Evolutionary conservation across 1,284 basidiomycete species (phyloP), one percentile per base, ranked within the genome.

Genomic region (Ganoderma lucidum): DNA sequence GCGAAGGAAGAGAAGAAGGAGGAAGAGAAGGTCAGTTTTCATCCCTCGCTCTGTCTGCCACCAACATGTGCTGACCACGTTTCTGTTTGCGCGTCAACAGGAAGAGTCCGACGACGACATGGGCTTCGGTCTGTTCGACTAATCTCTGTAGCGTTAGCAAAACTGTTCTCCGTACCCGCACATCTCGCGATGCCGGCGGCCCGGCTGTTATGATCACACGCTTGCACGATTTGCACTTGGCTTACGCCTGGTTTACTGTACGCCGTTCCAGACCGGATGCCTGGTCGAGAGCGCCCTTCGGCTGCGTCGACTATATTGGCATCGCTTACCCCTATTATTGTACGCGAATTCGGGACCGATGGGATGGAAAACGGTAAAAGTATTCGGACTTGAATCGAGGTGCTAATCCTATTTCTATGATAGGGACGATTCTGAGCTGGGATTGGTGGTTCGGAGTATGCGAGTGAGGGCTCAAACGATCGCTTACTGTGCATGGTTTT

Each of bases 41-140:
- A 30, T 6, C 6, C 48, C 53, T 32, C 2, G 32, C 63, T 53
- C 62, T 19, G 10, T 17, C 39, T 65, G 17, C 44, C 14, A 32
- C 28, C 19, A 2, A 56, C 28, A 44, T 51, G 35, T 35, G 68
- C 64, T 70, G 35, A 74, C 79, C 23, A 79, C 55, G 42, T 62
- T 28, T 10, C 30, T 23, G 19, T 62, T 28, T 10, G 30, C 30
- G 23, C 58, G 58, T 64, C 76, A 70, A 70, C 80, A 94, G 91
- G 93, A 94, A 83, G 93, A 95, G 80, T 94, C 93, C 69, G 93
- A 95, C 84, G 93, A 95, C 71, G 93, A 95, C 81, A 94, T 95
- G 93, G 93, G 95, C 86, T 97, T 97, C 84, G 95, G 95, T 87
- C 89, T 97, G 73, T 97, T 97, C 88, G 95, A 97, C 86, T 96